Evolutionary conservation across 305 asterid species (phyloP), one percentile per base, ranked within the genome.

Genomic region (Fraxinus ornus): DNA sequence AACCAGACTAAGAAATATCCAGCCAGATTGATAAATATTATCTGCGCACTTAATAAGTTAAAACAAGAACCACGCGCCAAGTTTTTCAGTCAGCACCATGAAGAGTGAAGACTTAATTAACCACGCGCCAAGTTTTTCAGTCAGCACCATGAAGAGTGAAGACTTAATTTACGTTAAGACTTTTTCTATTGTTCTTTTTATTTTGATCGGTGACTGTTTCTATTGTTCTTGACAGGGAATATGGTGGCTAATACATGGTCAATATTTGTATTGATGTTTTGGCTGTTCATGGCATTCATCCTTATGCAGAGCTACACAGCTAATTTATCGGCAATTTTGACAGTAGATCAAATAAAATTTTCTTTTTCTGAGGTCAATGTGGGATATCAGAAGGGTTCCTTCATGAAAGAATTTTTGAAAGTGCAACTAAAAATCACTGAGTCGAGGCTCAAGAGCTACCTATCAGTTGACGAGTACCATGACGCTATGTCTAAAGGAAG

Each of bases 221-320:
- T 64, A 41, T 7, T 79, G 33, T 13, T 32, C 74, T 79, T 66
- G 57, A 37, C 88, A 91, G 97, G 93, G 77, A 86, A 89, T 57
- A 85, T 88, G 90, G 93, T 91, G 28, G 70, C 84, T 12, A 92
- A 89, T 62, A 85, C 77, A 32, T 89, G 93, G 93, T 90, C 97
- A 0, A 79, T 87, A 74, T 60, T 91, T 39, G 91, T 90, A 74
- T 26, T 92, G 47, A 83, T 87, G 2, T 80, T 84, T 66, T 92
- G 93, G 94, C 22, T 92, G 81, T 91, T 88, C 86, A 90, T 87
- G 89, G 89, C 90, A 7, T 90, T 82, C 82, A 81, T 88, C 55
- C 83, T 90, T 9, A 89, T 89, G 94, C 94, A 89, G 84, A 92
- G 94, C 83, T 90, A 91, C 83, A 92, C 97, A 0, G 92, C 92